These are phyloP conservation scores for Flaveria robusta DNA, from an alignment of 129 eudicot genomes.

Conservation along the genomic window DNA sequence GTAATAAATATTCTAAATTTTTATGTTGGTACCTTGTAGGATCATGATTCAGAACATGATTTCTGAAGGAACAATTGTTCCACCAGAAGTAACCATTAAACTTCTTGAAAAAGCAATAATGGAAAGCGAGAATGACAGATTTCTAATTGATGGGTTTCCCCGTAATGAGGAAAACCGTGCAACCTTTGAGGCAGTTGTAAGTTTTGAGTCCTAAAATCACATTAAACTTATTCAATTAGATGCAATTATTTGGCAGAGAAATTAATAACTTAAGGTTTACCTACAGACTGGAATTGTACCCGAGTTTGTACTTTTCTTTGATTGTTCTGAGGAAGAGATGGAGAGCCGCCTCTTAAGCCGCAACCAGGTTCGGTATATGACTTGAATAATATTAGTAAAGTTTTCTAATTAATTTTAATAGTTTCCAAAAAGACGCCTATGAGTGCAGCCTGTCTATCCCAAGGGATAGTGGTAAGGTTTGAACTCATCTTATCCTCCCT, in stretches of 20 bases:
- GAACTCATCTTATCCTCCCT: no score
- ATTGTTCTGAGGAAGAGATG: conserved; percentile 95
- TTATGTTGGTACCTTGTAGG: conserved; percentile 39
- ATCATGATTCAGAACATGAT: conserved; percentile 97
- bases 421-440: background rate
- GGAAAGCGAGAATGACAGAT: conserved; percentile 78
- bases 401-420: background rate
- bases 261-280: conserved; percentile 3
- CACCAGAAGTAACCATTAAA: conserved; percentile 94
- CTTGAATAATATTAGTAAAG: background rate
- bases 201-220: conserved; percentile 29
- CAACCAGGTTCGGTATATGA: conserved; percentile 69
- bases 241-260: background rate
- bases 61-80: conserved; percentile 91
- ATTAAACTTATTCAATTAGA: background rate
- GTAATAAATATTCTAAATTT: conserved; percentile 2
- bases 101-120: conserved; percentile 87
- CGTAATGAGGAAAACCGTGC: conserved; percentile 99
- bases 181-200: conserved; percentile 79
- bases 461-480: no score
- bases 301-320: conserved; percentile 84
- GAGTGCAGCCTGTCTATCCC: no score
- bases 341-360: conserved; percentile 86
- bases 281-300: conserved; percentile 89
- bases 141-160: conserved; percentile 96